Conservation (phyloP, 305 asterid species). For the Fraxinus ornus region DNA sequence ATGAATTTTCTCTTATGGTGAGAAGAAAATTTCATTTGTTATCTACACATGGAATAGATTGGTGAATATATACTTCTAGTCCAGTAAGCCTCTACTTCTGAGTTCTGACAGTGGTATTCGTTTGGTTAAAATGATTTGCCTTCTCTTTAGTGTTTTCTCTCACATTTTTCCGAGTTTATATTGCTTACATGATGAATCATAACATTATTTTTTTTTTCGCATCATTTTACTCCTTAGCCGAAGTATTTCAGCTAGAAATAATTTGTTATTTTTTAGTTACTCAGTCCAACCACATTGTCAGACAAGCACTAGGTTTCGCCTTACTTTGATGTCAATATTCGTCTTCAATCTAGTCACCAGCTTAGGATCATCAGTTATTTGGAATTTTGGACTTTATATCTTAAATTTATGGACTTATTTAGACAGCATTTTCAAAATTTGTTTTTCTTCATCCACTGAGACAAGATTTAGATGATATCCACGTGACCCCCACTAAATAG, state of each 20-base stretch:
- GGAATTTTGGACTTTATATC: not conserved
- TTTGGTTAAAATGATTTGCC: not conserved
- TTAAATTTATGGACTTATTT: not conserved
- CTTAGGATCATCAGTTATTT: not conserved
- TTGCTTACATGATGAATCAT: not conserved
- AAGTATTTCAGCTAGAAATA: not conserved
- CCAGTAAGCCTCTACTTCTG: not conserved
- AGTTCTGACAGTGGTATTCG: not conserved
- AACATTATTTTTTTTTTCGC: not conserved
- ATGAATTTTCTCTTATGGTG: not conserved
- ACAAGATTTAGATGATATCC: not conserved
- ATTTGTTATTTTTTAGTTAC: not conserved
- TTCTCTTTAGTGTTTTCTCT: constrained; percentile 7
- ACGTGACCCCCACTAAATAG: not conserved
- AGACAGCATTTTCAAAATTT: not conserved
- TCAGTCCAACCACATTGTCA: not conserved
- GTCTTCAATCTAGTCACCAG: constrained; percentile 1
- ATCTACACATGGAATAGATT: not conserved
- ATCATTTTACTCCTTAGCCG: not conserved
- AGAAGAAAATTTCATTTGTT: constrained; percentile 10
- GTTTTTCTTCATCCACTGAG: not conserved
- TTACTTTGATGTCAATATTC: not conserved
- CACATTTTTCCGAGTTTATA: not conserved
- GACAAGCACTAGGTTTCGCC: not conserved
- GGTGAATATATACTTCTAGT: not conserved